phyloP scores from a whole-genome alignment of 306 rosid species.

The Citrullus mucosospermus region DNA sequence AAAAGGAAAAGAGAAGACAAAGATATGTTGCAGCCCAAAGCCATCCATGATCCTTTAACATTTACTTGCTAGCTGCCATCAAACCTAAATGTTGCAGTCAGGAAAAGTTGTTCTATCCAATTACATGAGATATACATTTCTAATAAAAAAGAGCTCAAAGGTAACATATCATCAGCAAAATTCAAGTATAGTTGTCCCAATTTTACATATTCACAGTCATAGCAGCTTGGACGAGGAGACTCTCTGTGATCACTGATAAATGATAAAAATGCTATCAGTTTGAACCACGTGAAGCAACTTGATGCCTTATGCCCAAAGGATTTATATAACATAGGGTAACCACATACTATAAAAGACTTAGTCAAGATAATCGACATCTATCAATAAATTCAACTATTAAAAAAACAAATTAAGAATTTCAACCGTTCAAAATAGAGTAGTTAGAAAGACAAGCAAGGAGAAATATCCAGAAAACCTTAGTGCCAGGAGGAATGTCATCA shows the following conservation, averaged over 20 bases:
- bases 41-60: not conserved
- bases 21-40: not conserved
- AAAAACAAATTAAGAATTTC: not conserved
- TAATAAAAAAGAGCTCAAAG: not conserved
- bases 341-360: not conserved
- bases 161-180: not conserved
- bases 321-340: not conserved
- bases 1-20: not conserved
- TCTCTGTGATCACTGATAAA: not conserved
- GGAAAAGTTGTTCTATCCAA: not conserved
- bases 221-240: not conserved
- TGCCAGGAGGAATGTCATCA: slow-evolving; percentile 62
- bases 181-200: not conserved
- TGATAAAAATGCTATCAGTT: not conserved
- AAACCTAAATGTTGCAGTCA: not conserved
- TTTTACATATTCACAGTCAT: not conserved
- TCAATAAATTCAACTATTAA: not conserved
- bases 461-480: slow-evolving; percentile 41
- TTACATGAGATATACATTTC: not conserved
- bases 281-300: not conserved
- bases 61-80: not conserved
- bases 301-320: not conserved
- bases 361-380: not conserved
- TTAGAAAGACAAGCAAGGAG: not conserved
- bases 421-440: not conserved